These are phyloP conservation scores for Ophiostoma australiae DNA, from an alignment of 2,329 filamentous ascomycete genomes.

Conservation along the genomic window DNA sequence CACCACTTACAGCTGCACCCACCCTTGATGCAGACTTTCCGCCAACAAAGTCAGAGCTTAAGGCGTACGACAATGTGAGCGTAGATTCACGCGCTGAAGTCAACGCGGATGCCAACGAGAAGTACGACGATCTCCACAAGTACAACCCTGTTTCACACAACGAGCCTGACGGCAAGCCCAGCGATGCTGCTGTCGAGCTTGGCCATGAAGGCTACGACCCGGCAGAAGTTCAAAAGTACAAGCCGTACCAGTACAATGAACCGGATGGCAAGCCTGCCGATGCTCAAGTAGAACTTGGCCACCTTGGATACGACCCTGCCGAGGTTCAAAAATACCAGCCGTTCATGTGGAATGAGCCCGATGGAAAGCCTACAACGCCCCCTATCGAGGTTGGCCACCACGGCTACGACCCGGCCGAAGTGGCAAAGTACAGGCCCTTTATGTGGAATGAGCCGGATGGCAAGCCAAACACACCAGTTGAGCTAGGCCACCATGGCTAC, in stretches of 20 bases:
- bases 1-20: slow-evolving; percentile 10
- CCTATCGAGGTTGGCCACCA: slow-evolving; percentile 23
- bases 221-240: slow-evolving; percentile 28
- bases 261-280: slow-evolving; percentile 31
- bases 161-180: slow-evolving; percentile 30
- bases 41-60: slow-evolving; percentile 33
- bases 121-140: slow-evolving; percentile 25
- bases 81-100: slow-evolving; percentile 19
- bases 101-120: neutral
- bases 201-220: slow-evolving; percentile 24
- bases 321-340: slow-evolving; percentile 29
- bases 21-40: slow-evolving; percentile 20
- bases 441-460: slow-evolving; percentile 28
- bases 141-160: slow-evolving; percentile 35
- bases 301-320: slow-evolving; percentile 26
- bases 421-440: slow-evolving; percentile 28
- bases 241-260: slow-evolving; percentile 37
- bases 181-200: slow-evolving; percentile 4
- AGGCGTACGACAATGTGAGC: slow-evolving; percentile 32
- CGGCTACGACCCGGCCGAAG: slow-evolving; percentile 25
- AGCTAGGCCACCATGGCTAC: slow-evolving; percentile 23
- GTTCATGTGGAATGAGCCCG: slow-evolving; percentile 26
- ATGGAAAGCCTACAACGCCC: slow-evolving; percentile 34
- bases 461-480: slow-evolving; percentile 29
- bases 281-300: slow-evolving; percentile 9